phyloP scores from a whole-genome alignment of 768 basidiomycete species.

The Paxillus rubicundulus region DNA sequence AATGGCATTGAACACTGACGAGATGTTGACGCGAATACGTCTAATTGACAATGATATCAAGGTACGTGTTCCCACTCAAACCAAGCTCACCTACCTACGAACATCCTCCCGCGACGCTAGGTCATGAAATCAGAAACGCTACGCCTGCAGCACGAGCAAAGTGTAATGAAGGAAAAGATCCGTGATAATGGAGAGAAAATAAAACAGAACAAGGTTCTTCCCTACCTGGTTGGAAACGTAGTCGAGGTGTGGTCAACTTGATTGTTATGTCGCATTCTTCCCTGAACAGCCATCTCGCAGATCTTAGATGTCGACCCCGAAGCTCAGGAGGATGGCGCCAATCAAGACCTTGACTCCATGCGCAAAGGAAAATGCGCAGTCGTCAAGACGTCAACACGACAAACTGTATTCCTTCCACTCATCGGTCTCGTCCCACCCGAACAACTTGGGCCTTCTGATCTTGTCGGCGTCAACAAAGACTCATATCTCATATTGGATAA shows the following conservation, averaged over 20 bases:
- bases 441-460: slow-evolving; percentile 84
- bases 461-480: slow-evolving; percentile 99
- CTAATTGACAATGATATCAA: slow-evolving; percentile 97
- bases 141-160: slow-evolving; percentile 91
- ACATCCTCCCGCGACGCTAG: slow-evolving; percentile 38
- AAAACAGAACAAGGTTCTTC: slow-evolving; percentile 98
- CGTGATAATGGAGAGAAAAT: slow-evolving; percentile 97
- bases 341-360: slow-evolving; percentile 92
- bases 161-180: slow-evolving; percentile 97
- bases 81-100: background rate
- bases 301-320: slow-evolving; percentile 94
- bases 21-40: slow-evolving; percentile 84
- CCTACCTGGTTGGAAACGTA: slow-evolving; percentile 96
- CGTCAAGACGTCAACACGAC: slow-evolving; percentile 97
- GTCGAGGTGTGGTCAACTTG: slow-evolving; percentile 71
- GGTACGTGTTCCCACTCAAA: slow-evolving; percentile 40
- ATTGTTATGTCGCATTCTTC: background rate
- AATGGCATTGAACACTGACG: slow-evolving; percentile 71
- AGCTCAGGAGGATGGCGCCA: slow-evolving; percentile 92
- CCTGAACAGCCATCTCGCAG: slow-evolving; percentile 40
- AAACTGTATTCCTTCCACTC: slow-evolving; percentile 97
- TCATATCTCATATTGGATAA: slow-evolving; percentile 96
- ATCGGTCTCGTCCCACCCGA: slow-evolving; percentile 96
- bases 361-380: slow-evolving; percentile 98
- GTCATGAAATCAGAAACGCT: slow-evolving; percentile 96